Evolutionary conservation across 305 asterid genomes (phyloP).

Genomic region (Plantago rigida): DNA sequence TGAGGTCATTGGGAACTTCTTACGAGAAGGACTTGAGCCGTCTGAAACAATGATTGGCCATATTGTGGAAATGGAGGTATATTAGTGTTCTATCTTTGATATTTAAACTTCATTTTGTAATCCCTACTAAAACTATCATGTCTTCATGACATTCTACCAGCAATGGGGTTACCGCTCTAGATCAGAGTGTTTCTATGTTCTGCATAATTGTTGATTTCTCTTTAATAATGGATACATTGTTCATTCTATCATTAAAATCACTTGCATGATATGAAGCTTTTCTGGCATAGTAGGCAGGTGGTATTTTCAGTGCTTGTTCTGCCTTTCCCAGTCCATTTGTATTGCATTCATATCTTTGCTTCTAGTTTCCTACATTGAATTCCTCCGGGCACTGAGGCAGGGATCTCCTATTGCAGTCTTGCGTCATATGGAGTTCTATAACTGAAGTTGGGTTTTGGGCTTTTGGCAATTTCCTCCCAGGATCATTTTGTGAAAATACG

Average conservation of each 20-base stretch:
- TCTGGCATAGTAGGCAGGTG: too few species aligned
- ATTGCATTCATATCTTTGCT: too few species aligned
- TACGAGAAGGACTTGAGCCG: slow-evolving; percentile 85
- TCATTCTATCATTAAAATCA: neutral
- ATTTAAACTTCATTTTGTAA: neutral
- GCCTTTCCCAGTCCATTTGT: too few species aligned
- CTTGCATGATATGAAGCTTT: neutral
- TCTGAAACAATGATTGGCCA: slow-evolving; percentile 95
- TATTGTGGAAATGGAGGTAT: slow-evolving; percentile 95
- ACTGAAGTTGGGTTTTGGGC: too few species aligned
- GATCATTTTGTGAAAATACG: too few species aligned
- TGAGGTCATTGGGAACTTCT: slow-evolving; percentile 58
- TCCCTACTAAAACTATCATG: neutral
- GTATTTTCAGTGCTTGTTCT: too few species aligned
- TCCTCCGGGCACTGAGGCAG: too few species aligned
- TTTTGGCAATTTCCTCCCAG: too few species aligned
- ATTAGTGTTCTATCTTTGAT: neutral
- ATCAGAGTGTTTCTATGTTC: neutral
- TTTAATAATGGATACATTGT: neutral
- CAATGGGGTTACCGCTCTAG: neutral
- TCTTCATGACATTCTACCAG: too few species aligned
- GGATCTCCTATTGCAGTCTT: too few species aligned
- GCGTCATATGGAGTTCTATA: too few species aligned
- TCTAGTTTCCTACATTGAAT: too few species aligned
- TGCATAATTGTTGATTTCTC: neutral